Percentiles rank a stretch among this genome's conserved stretches.
Evolutionary conservation across 345 rosid species (phyloP).

Genomic region (Rhodamnia argentea): DNA sequence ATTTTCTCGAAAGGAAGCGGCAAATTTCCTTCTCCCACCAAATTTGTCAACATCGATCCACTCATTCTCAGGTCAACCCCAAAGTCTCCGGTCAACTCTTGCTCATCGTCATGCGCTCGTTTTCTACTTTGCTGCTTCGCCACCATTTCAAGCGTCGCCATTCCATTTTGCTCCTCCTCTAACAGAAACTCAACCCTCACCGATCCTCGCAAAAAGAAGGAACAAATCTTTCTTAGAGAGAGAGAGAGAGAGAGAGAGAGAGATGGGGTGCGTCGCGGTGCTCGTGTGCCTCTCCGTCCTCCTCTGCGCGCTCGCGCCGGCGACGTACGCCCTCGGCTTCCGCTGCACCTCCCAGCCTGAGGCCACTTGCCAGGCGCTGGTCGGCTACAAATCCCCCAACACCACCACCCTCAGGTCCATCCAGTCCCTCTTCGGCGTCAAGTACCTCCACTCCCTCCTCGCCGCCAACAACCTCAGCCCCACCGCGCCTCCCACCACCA

Average conservation of each 20-base stretch:
- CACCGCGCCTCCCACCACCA: constrained; percentile 10
- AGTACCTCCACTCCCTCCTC: constrained; percentile 26
- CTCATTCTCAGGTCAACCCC: background rate
- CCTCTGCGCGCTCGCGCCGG: background rate
- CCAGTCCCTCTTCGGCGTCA: constrained; percentile 38
- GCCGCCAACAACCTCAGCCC: constrained; percentile 45
- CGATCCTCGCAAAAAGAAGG: background rate
- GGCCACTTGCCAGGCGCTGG: constrained; percentile 25
- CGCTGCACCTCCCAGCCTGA: constrained; percentile 16
- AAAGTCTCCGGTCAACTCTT: background rate
- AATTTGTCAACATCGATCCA: background rate
- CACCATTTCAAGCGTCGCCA: background rate
- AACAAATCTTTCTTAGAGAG: background rate
- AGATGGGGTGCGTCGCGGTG: background rate
- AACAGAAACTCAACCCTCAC: background rate
- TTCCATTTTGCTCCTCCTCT: background rate
- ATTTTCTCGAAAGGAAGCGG: too few species aligned
- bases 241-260: background rate
- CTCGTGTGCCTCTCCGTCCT: background rate
- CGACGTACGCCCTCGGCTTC: constrained; percentile 19
- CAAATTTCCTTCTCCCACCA: background rate
- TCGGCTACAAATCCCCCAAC: constrained; percentile 44
- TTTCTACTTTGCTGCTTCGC: background rate
- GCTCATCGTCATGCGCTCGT: background rate
- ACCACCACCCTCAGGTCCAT: constrained; percentile 30